Percentiles rank a stretch among this genome's conserved stretches.
Evolutionary conservation across 164 flowering plant genomes (phyloP).

Genomic region (Kalanchoe fedtschenkoi): DNA sequence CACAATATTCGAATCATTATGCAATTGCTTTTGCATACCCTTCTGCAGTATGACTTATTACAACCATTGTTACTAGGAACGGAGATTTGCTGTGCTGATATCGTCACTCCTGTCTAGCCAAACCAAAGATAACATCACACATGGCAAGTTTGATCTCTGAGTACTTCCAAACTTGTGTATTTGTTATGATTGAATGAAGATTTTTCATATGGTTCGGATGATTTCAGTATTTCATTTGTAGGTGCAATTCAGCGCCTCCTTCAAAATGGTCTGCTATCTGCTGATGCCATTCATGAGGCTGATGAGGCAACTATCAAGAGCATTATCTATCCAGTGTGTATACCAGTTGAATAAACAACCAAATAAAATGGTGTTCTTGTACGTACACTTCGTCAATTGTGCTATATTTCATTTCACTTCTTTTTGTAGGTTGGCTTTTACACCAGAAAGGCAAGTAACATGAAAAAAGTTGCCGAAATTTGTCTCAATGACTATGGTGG

Average conservation of each 20-base stretch:
- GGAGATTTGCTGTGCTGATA: conserved; percentile 81
- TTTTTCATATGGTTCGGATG: not conserved
- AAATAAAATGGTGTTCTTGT: not conserved
- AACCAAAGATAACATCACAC: conserved; percentile 86
- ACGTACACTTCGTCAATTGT: not conserved
- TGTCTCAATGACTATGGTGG: conserved; percentile 77
- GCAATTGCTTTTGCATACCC: not conserved
- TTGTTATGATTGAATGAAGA: not conserved
- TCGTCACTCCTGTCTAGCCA: conserved; percentile 97
- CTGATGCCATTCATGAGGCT: conserved; percentile 60
- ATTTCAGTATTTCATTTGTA: conserved; percentile 22
- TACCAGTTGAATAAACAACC: not conserved
- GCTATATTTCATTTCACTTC: not conserved
- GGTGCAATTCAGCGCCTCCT: conserved; percentile 86
- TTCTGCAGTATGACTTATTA: too few relatives aligned
- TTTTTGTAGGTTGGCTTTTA: conserved; percentile 80
- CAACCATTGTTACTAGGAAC: conserved; percentile 43
- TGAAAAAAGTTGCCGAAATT: conserved; percentile 82
- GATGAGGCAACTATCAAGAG: conserved; percentile 63
- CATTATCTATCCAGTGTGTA: conserved; percentile 38
- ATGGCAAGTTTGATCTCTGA: conserved; percentile 55
- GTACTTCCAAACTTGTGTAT: not conserved
- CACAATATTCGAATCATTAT: not conserved
- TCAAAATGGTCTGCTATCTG: conserved; percentile 58
- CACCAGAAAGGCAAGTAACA: conserved; percentile 68